These are phyloP conservation scores for Carallia brachiata DNA, from an alignment of 345 rosid species.

Conservation along the genomic window DNA sequence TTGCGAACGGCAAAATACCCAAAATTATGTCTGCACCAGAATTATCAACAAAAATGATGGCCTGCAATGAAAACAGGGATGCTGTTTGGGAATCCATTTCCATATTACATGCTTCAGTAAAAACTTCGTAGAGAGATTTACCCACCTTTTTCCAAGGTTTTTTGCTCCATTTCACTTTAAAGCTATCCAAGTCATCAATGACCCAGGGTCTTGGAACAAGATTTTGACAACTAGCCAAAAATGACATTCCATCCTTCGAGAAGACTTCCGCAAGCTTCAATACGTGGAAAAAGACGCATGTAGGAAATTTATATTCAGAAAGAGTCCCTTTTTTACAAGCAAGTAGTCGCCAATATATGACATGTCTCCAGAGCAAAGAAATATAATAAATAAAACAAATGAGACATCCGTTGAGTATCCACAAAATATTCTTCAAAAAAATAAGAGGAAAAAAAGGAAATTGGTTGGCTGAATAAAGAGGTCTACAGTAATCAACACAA, in stretches of 20 bases:
- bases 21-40: conserved; percentile 97
- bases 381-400: background rate
- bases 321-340: background rate
- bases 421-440: background rate
- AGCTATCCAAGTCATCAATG: conserved; percentile 81
- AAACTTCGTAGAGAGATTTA: background rate
- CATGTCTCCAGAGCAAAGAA: background rate
- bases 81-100: conserved; percentile 15
- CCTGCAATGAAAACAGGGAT: conserved; percentile 45
- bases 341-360: background rate
- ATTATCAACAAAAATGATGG: conserved; percentile 89
- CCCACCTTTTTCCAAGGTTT: conserved; percentile 92
- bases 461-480: background rate
- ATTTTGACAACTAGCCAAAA: conserved; percentile 91
- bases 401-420: background rate
- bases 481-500: background rate
- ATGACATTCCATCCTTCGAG: conserved; percentile 95
- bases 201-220: conserved; percentile 94
- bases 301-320: background rate
- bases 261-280: conserved; percentile 97
- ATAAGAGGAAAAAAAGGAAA: background rate
- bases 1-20: conserved; percentile 91
- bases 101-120: background rate
- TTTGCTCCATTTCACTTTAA: conserved; percentile 76
- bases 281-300: conserved; percentile 11